Base-by-base conservation (phyloP, 139 green algal genomes). In the Prasinococcaceae sp. region DNA sequence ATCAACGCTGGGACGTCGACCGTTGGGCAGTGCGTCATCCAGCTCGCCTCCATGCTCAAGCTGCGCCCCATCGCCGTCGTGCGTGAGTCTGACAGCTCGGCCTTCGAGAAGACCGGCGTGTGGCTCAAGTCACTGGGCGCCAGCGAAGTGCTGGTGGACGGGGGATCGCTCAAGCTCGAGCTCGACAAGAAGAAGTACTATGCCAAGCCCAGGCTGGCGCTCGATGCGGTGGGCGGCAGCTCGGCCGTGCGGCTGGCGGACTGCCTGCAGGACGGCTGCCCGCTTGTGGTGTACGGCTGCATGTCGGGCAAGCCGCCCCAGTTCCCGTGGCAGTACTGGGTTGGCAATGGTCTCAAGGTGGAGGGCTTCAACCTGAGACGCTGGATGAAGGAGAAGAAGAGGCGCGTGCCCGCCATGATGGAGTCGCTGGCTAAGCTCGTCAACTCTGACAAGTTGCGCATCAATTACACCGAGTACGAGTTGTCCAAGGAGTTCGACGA, bases 1-100 rank as follows among this genome's bases (percentile, higher is more conserved):
- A 66, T 94, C 8, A 94, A 94, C 69, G 85, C 68, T 17, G 77
- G 81, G 46, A 92, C 75, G 63, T 70, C 56, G 45, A 86, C 72
- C 9, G 72, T 93, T 20, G 84, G 85, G 14, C 75, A 84, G 53
- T 12, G 6, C 6, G 20, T 94, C 41, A 67, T 93, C 30, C 85
- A 94, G 73, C 72, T 94, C 19, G 81, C 70, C 60, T 30, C 45
- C 8, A 56, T 94, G 32, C 69, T 94, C 38, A 68, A 74, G 28
- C 74, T 94, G 28, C 61, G 83, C 32, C 28, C 51, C 2, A 53
- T 68, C 39, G 51, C 52, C 3, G 26, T 68, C 33, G 29, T 51
- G 25, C 43, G 60, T 19, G 10, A 9, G 27, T 9, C 24, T 14
- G 38, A 51, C 8, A 52, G 19, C 53, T 22, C 17, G 9, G 47